Conservation (phyloP, 108 stramenopile genomes). For the Nannochloropsis granulata region DNA sequence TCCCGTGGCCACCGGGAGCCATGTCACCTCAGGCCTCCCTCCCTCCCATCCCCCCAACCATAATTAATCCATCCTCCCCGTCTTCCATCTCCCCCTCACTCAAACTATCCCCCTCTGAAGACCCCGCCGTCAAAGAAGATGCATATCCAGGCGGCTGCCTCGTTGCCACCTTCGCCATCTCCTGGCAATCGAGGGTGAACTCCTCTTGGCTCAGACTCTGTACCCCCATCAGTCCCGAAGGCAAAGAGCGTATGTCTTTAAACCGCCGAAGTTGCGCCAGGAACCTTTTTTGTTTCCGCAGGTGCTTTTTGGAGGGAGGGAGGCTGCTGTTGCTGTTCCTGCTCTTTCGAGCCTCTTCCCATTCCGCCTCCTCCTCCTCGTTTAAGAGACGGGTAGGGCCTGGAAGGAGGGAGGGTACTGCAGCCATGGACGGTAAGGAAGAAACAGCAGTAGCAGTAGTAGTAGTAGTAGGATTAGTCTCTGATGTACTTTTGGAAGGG, state of each 20-base stretch:
- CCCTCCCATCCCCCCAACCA: not conserved
- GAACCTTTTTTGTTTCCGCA: not conserved
- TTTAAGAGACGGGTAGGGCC: not conserved
- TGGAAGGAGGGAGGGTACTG: not conserved
- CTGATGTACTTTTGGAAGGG: not conserved
- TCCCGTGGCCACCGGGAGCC: not conserved
- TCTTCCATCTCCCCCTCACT: not conserved
- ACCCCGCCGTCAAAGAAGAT: not conserved
- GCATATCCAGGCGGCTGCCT: not conserved
- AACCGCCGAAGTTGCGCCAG: not conserved
- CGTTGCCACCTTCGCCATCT: not conserved
- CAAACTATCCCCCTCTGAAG: not conserved
- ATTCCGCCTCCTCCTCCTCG: not conserved
- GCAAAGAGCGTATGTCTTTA: not conserved
- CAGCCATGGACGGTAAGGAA: no score
- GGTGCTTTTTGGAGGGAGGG: not conserved
- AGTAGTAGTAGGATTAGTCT: no score
- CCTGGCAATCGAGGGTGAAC: not conserved
- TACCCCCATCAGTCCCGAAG: not conserved
- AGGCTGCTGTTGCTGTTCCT: not conserved
- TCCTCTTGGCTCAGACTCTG: not conserved
- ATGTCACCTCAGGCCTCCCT: not conserved
- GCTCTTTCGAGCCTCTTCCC: not conserved
- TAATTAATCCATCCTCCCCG: not conserved
- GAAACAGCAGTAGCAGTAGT: no score